Base-by-base conservation (phyloP, 2,329 filamentous ascomycete species). In the Ceratocystis harringtonii region DNA sequence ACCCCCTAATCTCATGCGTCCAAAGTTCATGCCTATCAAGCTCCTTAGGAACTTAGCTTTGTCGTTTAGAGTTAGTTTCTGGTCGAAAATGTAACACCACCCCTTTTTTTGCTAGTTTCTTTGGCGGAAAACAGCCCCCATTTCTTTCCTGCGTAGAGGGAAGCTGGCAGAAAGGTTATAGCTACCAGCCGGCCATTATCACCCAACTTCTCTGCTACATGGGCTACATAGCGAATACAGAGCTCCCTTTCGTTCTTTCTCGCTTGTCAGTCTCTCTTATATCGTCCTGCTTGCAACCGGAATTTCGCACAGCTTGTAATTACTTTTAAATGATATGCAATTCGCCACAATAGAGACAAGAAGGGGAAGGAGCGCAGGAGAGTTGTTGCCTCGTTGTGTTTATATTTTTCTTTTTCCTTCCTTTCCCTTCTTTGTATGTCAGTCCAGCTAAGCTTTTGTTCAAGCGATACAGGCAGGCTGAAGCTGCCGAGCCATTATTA, bases 21-120 rank as follows among this genome's bases (percentile, higher is more conserved):
- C 32, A 25, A 58, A 30, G 52, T 28, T 58, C 52, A 58, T 58
- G 52, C 32, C 52, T 58, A 58, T 58, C 52, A 58, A 17, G 52
- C n/a, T 19, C 32, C 15, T 32, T 25, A 58, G 15, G 52, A 30
- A 58, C 52, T 25, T 58, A 30, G 52, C 28, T 58, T 17, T 5
- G 15, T 58, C 12, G 15, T 58, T 58, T 58, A 22, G 52, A 58
- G 52, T 32, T 58, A 58, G 52, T n/a, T 32, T 52, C 19, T 58
- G 10, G 52, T n/a, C 15, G 25, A 30, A 17, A 57, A 58, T 58
- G 52, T 32, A 58, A 32, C 52, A 19, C 52, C 8, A 12, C 28
- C 52, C 25, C 22, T n/a, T 58, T 32, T 50, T 50, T 7, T 41
- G 4, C 15, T 48, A 48, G 15, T 19, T 48, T 48, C 7, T n/a